Evolutionary conservation across 2,329 filamentous ascomycete species (phyloP), one percentile per base, ranked within the genome.

Genomic region (Xylariaceae sp.): DNA sequence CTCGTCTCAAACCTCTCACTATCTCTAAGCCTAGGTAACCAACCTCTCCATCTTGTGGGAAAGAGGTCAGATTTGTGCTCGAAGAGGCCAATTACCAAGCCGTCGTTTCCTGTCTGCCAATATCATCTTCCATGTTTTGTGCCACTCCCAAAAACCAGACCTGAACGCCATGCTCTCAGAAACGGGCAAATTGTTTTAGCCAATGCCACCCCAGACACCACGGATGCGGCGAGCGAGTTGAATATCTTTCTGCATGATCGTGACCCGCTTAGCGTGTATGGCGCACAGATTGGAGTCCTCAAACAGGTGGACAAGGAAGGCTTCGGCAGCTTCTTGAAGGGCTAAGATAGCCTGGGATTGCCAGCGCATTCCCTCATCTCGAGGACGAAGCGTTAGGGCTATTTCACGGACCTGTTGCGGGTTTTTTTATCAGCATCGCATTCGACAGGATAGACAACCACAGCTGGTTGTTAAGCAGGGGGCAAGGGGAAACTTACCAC

Each of bases 171-270:
- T 34, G 17, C n/a, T 44, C 31, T 19, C 10, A 40, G 42, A 33
- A 33, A 10, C 38, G 13, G 10, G 31, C 14, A 34, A 43, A 12
- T 11, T n/a, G 40, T 33, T 47, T 60, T 58, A 73, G 72, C 87
- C 73, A 74, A 78, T 62, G 5, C 87, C 88, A 43, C 85, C 88
- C 88, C 88, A 92, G 42, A 86, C 81, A 12, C 89, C 89, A 47
- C 89, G 79, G 73, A 93, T 91, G 60, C 89, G 76, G 64, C 89
- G 78, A 17, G 93, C 93, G 55, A 97, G 81, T 74, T 97, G 93
- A 64, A 99, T 96, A 72, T 97, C 94, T 75, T 96, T 96, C 73
- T 94, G 91, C 89, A 96, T 93, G 64, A 97, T 96, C 38, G 93
- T 97, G 48, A 97, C 91, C 69, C 93, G 82, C 77, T 96, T 97